Base-by-base conservation (phyloP, 176 grass and related monocot species). In the Carex kokanica region DNA sequence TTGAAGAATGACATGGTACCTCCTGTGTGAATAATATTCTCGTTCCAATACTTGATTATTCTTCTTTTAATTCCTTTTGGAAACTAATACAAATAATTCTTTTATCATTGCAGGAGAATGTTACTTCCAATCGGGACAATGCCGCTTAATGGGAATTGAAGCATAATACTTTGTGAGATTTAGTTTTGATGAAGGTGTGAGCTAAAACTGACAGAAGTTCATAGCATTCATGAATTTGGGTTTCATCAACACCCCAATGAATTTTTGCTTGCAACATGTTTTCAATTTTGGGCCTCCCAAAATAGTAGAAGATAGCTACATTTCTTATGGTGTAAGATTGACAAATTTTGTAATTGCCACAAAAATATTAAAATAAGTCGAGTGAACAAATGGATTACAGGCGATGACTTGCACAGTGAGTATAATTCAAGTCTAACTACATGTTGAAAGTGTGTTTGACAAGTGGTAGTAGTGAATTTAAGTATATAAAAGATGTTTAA, bases 1-100 rank as follows among this genome's bases (percentile, higher is more conserved):
- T 65, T 82, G 63, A 92, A 74, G 56, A 58, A 45, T 51, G 24
- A 72, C 40, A 84, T 27, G 63, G 81, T 66, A 20, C n/a, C 13
- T 81, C 59, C 7, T 3, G 4, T 59, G 34, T 64, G 64, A 81
- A 64, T 61, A 8, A 27, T 64, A 17, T 17, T 10, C n/a, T 62
- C 5, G 51, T 31, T 55, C 7, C 34, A 64, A 15, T 60, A 21
- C 10, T 60, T 20, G 15, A 9, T 17, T 21, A 2, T 40, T 25
- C 14, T 14, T 60, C 56, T 69, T 41, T 40, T 38, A 29, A 49
- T 47, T 60, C 32, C 12, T 60, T 38, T 60, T 5, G 3, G 18
- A 24, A 64, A 34, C 27, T 49, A 24, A 74, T 24, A 74, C 43
- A 49, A 74, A 66, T 7, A 13, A 3, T 75, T 47, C 13, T 60